These are phyloP conservation scores for Candida xyloterini DNA, from an alignment of 805 yeast species.

Conservation along the genomic window DNA sequence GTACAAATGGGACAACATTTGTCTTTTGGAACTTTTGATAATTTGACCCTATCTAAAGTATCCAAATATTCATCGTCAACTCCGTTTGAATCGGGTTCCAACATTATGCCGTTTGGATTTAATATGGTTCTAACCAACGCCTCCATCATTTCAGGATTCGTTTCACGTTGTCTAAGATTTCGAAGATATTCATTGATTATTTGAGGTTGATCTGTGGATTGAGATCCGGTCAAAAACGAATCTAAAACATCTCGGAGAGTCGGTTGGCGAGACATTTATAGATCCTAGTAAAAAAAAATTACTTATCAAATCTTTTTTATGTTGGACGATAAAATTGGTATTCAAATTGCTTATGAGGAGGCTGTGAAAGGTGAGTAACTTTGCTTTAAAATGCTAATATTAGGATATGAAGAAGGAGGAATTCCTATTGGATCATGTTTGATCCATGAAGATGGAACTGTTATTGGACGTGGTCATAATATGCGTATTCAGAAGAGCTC, in stretches of 20 bases:
- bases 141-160: conserved; percentile 9
- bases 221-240: conserved; percentile 5
- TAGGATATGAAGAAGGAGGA: conserved; percentile 81
- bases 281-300: background rate
- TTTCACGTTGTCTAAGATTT: conserved; percentile 6
- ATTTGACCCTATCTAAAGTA: conserved; percentile 63
- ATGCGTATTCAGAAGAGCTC: conserved; percentile 82
- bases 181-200: conserved; percentile 11
- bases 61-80: conserved; percentile 72
- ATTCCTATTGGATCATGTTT: conserved; percentile 85
- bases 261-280: conserved; percentile 8
- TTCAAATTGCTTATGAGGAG: conserved; percentile 69
- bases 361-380: conserved; percentile 51
- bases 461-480: conserved; percentile 88
- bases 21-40: conserved; percentile 38
- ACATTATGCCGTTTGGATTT: conserved; percentile 11
- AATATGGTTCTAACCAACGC: conserved; percentile 10
- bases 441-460: conserved; percentile 69
- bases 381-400: background rate
- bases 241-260: conserved; percentile 7
- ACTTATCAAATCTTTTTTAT: conserved; percentile 13
- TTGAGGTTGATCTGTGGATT: background rate
- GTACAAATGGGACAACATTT: conserved; percentile 88
- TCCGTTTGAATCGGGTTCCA: conserved; percentile 35
- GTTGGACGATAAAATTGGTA: conserved; percentile 63